Evolutionary conservation across 352 stramenopile species (phyloP), one percentile per base, ranked within the genome.

Genomic region (Pythium plurisporium): DNA sequence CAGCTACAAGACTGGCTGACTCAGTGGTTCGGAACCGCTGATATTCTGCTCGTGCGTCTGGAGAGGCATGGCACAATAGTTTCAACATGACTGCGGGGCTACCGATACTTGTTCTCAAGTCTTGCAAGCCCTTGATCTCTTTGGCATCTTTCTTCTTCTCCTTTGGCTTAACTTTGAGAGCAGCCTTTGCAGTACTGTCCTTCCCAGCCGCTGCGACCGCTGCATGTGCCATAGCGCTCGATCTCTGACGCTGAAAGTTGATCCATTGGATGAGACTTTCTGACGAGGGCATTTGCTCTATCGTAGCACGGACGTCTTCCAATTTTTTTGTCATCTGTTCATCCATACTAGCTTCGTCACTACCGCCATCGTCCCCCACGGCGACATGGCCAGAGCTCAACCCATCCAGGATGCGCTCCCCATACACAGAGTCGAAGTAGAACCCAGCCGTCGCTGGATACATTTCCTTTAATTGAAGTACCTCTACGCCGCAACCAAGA

Each of bases 71-170:
- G 25, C 73, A 89, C 17, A 93, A 64, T 22, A 93, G 34, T 49
- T 93, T 89, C 11, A 93, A 62, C 74, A 93, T 82, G 17, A 89
- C 60, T 0, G 69, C 75, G 2, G 80, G 82, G 34, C 65, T 89
- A 0, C 71, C 60, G 11, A 91, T 84, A 5, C 65, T 77, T 0
- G 64, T 59, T 30, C 67, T 48, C 7, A 93, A 42, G 37, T 93
- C 80, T 37, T 87, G 74, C 1, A 93, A 57, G 2, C 71, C 72
- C 42, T 87, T 87, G 23, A 89, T 85, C 0, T 71, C 68, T 46
- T 87, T 88, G 49, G 76, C 59, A 17, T 85, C 72, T 19, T 82
- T 81, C 45, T 80, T 82, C 56, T 87, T 90, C 3, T 90, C 77
- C 37, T 88, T 90, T n/a, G 36, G 25, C 23, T 68, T 68, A 2